Percentiles rank a stretch among this genome's conserved stretches.
phyloP scores from a whole-genome alignment of 495 filamentous ascomycete genomes.

The Cercophora samala region DNA sequence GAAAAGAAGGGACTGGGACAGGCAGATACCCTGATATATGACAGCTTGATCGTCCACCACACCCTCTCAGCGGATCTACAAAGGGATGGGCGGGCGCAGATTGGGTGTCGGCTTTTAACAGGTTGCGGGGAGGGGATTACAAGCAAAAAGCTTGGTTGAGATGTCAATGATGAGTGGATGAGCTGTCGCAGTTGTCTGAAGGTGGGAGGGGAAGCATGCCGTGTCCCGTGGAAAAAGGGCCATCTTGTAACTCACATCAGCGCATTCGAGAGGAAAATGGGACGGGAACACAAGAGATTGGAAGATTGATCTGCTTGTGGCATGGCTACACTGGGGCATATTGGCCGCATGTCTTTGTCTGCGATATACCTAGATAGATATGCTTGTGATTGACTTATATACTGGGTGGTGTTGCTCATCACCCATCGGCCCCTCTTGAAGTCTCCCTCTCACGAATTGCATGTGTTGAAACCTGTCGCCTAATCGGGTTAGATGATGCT shows the following conservation, averaged over 20 bases:
- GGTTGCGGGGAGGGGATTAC: neutral
- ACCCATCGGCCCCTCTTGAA: neutral
- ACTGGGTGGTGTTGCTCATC: neutral
- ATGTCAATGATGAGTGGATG: neutral
- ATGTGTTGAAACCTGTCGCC: neutral
- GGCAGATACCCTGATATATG: neutral
- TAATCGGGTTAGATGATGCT: slow-evolving; percentile 23
- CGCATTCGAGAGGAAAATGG: neutral
- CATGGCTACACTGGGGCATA: neutral
- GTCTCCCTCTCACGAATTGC: neutral
- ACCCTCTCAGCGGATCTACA: neutral
- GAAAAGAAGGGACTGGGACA: neutral
- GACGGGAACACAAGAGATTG: neutral
- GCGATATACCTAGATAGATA: neutral
- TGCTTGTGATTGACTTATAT: neutral
- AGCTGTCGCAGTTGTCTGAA: neutral
- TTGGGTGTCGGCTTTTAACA: neutral
- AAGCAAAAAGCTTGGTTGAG: neutral
- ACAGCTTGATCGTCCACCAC: no score
- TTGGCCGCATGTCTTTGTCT: neutral
- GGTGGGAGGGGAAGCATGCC: neutral
- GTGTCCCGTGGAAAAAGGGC: neutral
- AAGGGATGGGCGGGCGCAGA: neutral
- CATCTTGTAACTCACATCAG: neutral
- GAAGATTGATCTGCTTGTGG: neutral